Conservation (phyloP, 768 basidiomycete species). For the Termitomyces sp. region DNA sequence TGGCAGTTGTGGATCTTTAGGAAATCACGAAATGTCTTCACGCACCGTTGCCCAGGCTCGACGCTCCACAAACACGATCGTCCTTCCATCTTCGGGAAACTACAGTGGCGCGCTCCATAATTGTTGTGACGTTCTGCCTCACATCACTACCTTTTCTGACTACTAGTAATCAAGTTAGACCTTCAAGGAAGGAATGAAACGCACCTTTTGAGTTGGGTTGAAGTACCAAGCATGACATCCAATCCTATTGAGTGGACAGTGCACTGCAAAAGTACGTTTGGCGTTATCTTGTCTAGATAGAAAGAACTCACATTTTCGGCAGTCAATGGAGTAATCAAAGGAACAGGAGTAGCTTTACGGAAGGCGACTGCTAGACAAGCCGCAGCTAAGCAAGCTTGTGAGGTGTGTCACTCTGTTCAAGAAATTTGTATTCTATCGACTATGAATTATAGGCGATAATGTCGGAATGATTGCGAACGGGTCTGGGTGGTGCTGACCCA, state of each 20-base stretch:
- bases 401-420: slow-evolving; percentile 15
- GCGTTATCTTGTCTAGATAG: not conserved
- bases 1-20: not conserved
- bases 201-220: slow-evolving; percentile 17
- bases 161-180: slow-evolving; percentile 6
- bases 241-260: slow-evolving; percentile 15
- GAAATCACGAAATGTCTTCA: slow-evolving; percentile 6
- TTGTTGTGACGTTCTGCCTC: slow-evolving; percentile 2
- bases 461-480: not conserved
- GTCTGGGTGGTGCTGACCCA: not conserved
- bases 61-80: slow-evolving; percentile 3
- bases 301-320: not conserved
- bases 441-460: slow-evolving; percentile 6
- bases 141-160: not conserved
- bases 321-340: slow-evolving; percentile 17
- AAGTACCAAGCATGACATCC: slow-evolving; percentile 5
- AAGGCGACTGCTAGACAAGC: slow-evolving; percentile 17
- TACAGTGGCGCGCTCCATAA: slow-evolving; percentile 18
- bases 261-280: slow-evolving; percentile 16
- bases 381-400: slow-evolving; percentile 19
- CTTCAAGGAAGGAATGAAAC: slow-evolving; percentile 15
- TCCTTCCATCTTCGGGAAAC: slow-evolving; percentile 12
- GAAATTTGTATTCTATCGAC: too few species aligned
- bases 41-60: not conserved
- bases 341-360: slow-evolving; percentile 14